A percentile compares a stretch with the other conserved stretches of the same genome.
Conservation (phyloP, 345 rosid genomes). For the Eucalyptus marginata region DNA sequence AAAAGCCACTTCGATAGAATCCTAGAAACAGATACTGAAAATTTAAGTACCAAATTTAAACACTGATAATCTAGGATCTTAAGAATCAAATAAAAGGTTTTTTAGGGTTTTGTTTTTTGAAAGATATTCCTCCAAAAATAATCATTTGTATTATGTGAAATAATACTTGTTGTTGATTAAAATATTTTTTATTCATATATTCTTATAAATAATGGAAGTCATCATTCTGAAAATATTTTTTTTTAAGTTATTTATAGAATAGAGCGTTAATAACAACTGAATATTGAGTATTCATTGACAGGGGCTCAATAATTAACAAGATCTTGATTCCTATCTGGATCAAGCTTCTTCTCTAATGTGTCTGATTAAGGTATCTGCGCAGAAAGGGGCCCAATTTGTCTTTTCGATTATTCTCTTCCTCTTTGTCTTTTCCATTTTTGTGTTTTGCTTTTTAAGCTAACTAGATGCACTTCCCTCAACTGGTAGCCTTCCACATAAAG, state of each 20-base stretch:
- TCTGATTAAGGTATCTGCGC: background rate
- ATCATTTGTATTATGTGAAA: background rate
- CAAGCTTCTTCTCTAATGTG: background rate
- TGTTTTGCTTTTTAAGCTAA: background rate
- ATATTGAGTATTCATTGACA: background rate
- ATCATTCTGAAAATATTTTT: background rate
- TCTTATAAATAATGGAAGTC: background rate
- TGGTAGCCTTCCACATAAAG: background rate
- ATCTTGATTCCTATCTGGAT: background rate
- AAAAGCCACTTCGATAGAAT: background rate
- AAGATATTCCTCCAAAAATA: background rate
- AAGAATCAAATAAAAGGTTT: background rate
- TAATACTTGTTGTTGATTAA: background rate
- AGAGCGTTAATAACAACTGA: background rate
- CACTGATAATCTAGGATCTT: background rate
- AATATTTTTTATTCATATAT: background rate
- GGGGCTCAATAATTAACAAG: background rate
- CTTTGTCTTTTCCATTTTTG: background rate
- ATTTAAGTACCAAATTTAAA: background rate
- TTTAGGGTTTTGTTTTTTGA: background rate
- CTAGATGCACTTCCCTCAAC: rapidly evolving
- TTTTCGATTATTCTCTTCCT: background rate
- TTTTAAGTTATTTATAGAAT: no score
- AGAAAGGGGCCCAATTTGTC: background rate
- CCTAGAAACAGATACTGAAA: background rate